These are phyloP conservation scores for Fusarium dlaminii DNA, from an alignment of 2,329 filamentous ascomycete genomes.

Conservation along the genomic window DNA sequence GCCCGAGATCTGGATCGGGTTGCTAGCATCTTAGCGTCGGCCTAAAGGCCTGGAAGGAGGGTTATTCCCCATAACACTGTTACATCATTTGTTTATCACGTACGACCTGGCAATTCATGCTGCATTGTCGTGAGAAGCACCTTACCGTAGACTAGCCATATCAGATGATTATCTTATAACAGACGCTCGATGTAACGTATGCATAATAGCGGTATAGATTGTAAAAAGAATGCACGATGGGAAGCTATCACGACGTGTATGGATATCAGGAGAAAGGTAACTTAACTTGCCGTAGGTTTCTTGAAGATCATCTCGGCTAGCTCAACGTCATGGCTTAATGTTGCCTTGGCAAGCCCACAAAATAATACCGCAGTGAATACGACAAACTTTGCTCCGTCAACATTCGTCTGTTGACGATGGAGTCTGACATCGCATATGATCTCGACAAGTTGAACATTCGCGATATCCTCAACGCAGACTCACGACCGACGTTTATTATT, in stretches of 20 bases:
- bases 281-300: neutral
- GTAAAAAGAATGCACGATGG: neutral
- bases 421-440: slow-evolving; percentile 17
- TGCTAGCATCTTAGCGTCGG: slow-evolving; percentile 4
- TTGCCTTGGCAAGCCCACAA: slow-evolving; percentile 13
- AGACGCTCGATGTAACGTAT: neutral
- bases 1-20: slow-evolving; percentile 16
- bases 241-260: neutral
- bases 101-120: neutral
- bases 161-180: neutral
- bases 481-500: slow-evolving; percentile 50
- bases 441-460: slow-evolving; percentile 56
- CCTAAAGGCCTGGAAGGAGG: neutral
- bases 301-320: neutral
- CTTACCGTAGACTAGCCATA: neutral
- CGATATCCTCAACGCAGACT: slow-evolving; percentile 50
- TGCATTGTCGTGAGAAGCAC: neutral
- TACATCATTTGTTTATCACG: neutral
- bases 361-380: neutral
- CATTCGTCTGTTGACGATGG: slow-evolving; percentile 13
- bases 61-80: neutral
- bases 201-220: neutral
- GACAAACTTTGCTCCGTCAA: neutral
- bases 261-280: neutral
- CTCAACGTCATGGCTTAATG: neutral